Conservation (phyloP, 192 early-diverging fungal species). For the Geranomyces variabilis region DNA sequence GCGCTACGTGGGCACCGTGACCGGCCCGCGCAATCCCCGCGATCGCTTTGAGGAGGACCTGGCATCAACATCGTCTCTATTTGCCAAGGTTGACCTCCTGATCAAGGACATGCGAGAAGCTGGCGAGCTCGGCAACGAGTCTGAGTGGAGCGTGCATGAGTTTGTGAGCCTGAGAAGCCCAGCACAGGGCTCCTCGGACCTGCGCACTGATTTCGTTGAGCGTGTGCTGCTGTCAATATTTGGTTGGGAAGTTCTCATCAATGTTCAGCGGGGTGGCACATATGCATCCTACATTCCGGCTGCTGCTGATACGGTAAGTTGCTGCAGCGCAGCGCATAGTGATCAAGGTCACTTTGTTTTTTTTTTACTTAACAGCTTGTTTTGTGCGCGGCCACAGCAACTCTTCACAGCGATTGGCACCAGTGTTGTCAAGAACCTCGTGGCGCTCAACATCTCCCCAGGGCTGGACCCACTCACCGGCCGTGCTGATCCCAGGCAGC, state of each 20-base stretch:
- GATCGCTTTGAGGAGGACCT: constrained; percentile 14
- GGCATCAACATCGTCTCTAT: background rate
- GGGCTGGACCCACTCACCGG: background rate
- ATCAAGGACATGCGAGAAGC: background rate
- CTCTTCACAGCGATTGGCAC: background rate
- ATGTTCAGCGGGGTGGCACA: constrained; percentile 26
- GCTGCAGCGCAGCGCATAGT: background rate
- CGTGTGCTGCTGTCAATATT: constrained; percentile 22
- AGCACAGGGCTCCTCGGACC: constrained; percentile 11
- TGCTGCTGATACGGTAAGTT: constrained; percentile 3
- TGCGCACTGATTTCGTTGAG: background rate
- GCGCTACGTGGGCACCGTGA: constrained; percentile 26
- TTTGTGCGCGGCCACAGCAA: background rate
- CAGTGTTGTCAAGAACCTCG: background rate
- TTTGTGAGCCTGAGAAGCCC: constrained; percentile 3
- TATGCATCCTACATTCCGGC: constrained; percentile 19
- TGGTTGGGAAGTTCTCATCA: constrained; percentile 23
- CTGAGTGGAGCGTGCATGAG: constrained; percentile 14
- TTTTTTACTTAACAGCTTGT: constrained; percentile 2
- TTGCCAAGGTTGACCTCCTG: constrained; percentile 17
- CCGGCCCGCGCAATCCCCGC: constrained; percentile 7
- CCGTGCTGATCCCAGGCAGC: background rate
- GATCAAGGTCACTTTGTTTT: background rate
- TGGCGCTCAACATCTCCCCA: background rate
- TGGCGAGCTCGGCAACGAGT: background rate